Evolutionary conservation across 306 rosid species (phyloP).

Genomic region (Cucumis melo): DNA sequence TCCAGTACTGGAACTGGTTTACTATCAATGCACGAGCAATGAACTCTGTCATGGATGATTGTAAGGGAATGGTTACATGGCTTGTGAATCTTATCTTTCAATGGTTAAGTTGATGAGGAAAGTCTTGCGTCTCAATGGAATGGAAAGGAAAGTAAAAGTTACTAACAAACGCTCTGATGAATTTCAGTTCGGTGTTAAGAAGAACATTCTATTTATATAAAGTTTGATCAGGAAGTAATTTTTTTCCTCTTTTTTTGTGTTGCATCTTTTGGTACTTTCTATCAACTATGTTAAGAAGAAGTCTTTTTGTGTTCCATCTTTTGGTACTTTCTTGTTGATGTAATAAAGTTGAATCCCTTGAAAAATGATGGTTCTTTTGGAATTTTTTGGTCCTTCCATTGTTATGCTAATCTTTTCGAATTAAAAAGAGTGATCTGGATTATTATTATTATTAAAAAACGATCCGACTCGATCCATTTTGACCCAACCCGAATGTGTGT

Average conservation of each 20-base stretch:
- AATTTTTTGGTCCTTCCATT: no score
- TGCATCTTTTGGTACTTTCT: no score
- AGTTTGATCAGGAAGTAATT: no score
- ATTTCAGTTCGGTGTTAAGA: conserved; percentile 45
- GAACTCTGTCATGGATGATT: conserved; percentile 23
- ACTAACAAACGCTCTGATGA: conserved; percentile 88
- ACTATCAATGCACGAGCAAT: conserved; percentile 77
- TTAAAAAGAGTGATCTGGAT: no score
- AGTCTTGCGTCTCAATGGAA: conserved; percentile 47
- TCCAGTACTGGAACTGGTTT: conserved; percentile 89
- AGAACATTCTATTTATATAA: no score
- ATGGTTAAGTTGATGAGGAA: conserved; percentile 87
- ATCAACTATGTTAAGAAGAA: background rate
- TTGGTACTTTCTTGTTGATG: background rate
- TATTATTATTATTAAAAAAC: no score
- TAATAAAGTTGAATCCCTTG: background rate
- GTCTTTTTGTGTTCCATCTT: background rate
- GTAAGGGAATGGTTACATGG: conserved; percentile 48
- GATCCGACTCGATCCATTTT: no score
- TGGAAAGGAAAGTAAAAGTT: conserved; percentile 46
- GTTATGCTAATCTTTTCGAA: no score
- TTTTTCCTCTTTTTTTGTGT: no score
- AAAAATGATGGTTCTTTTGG: background rate
- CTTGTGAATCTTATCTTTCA: conserved; percentile 95
- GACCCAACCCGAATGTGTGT: no score